phyloP scores from a whole-genome alignment of 1,284 basidiomycete genomes.

The Xerocomus minutiporus region DNA sequence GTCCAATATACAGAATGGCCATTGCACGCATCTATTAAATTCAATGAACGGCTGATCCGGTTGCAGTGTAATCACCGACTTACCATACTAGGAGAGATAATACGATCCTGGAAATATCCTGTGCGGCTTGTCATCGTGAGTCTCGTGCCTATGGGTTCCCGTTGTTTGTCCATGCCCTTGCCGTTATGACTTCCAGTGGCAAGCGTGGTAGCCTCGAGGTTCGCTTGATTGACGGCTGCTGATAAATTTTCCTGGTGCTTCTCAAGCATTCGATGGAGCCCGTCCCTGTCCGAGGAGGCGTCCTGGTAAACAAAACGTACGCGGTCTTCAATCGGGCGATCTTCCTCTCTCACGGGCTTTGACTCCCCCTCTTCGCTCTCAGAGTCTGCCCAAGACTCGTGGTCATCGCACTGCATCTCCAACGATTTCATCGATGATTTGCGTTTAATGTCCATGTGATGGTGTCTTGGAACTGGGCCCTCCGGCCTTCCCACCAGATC shows the following conservation, averaged over 20 bases:
- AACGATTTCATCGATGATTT: slow-evolving; percentile 31
- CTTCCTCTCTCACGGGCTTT: slow-evolving; percentile 49
- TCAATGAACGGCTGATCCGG: slow-evolving; percentile 5
- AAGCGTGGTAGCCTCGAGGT: slow-evolving; percentile 40
- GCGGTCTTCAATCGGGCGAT: slow-evolving; percentile 58
- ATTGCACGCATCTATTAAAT: slow-evolving; percentile 88
- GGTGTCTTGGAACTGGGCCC: slow-evolving; percentile 9
- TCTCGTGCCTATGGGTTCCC: slow-evolving; percentile 70
- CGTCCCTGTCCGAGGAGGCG: slow-evolving; percentile 14
- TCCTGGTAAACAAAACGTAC: slow-evolving; percentile 50
- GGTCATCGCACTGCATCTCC: slow-evolving; percentile 31
- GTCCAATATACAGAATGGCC: slow-evolving; percentile 96
- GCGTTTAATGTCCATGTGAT: slow-evolving; percentile 21
- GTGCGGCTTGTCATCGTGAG: slow-evolving; percentile 95
- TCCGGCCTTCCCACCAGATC: slow-evolving; percentile 39
- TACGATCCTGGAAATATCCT: slow-evolving; percentile 90
- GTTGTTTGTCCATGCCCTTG: slow-evolving; percentile 34
- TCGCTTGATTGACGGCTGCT: slow-evolving; percentile 46
- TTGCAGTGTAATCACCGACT: slow-evolving; percentile 26
- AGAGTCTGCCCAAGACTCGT: slow-evolving; percentile 47
- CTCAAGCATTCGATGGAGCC: slow-evolving; percentile 37
- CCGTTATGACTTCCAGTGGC: slow-evolving; percentile 23
- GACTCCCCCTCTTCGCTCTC: slow-evolving; percentile 49
- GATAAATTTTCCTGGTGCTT: slow-evolving; percentile 47
- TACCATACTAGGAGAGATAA: slow-evolving; percentile 90